phyloP scores from a whole-genome alignment of 495 filamentous ascomycete genomes.

The Sordaria brevicollis region DNA sequence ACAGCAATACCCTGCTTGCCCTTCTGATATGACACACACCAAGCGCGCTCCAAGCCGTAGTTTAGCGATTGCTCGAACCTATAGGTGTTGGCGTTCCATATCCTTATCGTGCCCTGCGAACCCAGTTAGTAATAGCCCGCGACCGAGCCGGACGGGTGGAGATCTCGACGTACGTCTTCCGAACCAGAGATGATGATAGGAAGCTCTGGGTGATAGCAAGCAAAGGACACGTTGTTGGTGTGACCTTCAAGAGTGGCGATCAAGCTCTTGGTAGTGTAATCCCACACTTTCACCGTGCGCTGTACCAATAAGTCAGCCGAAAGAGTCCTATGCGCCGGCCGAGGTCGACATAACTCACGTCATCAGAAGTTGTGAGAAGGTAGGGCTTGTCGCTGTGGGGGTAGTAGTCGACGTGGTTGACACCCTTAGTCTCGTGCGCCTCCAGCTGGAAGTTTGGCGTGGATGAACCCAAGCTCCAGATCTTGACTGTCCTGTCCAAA shows the following conservation, averaged over 20 bases:
- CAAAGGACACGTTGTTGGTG: slow-evolving; percentile 97
- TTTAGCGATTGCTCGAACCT: slow-evolving; percentile 89
- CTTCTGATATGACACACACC: slow-evolving; percentile 93
- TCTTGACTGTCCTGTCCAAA: slow-evolving; percentile 94
- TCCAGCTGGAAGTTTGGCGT: slow-evolving; percentile 93
- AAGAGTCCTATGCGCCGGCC: not conserved
- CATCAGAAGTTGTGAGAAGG: slow-evolving; percentile 90
- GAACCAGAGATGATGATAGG: slow-evolving; percentile 98
- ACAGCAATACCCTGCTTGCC: slow-evolving; percentile 90
- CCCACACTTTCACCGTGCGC: slow-evolving; percentile 91
- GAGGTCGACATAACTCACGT: slow-evolving; percentile 24
- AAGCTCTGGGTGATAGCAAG: slow-evolving; percentile 94
- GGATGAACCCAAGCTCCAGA: slow-evolving; percentile 87
- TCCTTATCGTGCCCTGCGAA: slow-evolving; percentile 70
- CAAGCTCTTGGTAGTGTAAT: slow-evolving; percentile 94
- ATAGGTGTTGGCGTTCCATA: slow-evolving; percentile 98
- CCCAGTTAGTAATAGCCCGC: not conserved
- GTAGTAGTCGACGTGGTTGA: slow-evolving; percentile 97
- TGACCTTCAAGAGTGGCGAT: slow-evolving; percentile 96
- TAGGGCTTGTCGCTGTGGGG: slow-evolving; percentile 95
- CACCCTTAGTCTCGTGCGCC: slow-evolving; percentile 95
- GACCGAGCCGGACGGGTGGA: not conserved
- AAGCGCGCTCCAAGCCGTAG: slow-evolving; percentile 91
- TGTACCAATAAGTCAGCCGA: not conserved
- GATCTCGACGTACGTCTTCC: slow-evolving; percentile 52